Evolutionary conservation across 306 rosid species (phyloP).

Genomic region (Medicago lupulina): DNA sequence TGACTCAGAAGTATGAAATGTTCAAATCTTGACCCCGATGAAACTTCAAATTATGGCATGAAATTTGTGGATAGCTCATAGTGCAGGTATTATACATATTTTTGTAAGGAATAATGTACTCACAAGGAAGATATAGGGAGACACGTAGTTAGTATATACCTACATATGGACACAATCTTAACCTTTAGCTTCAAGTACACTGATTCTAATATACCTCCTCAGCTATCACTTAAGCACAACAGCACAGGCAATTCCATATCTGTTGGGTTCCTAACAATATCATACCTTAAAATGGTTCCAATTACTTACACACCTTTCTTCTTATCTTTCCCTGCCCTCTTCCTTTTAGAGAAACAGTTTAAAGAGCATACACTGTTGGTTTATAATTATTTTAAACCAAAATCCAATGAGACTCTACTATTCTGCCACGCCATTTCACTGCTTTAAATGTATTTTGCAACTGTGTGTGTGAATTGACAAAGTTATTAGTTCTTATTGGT

Average conservation of each 20-base stretch:
- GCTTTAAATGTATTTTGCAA: too few species aligned
- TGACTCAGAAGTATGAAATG: too few species aligned
- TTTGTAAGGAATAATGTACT: not conserved
- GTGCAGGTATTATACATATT: not conserved
- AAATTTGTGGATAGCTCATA: not conserved
- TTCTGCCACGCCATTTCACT: too few species aligned
- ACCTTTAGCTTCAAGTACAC: conserved; percentile 26
- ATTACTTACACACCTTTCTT: conserved; percentile 17
- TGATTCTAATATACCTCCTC: conserved; percentile 24
- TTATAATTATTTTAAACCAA: too few species aligned
- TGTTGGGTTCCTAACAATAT: not conserved
- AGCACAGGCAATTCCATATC: conserved; percentile 35
- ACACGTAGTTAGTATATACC: too few species aligned
- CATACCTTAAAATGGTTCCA: conserved; percentile 22
- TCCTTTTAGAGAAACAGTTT: not conserved
- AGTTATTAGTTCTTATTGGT: too few species aligned
- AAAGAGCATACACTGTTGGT: too few species aligned
- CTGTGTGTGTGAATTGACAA: too few species aligned
- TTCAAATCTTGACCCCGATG: too few species aligned
- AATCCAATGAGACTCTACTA: too few species aligned
- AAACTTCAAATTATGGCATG: too few species aligned
- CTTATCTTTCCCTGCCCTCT: conserved; percentile 15
- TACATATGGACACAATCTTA: conserved; percentile 19
- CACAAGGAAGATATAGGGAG: too few species aligned
- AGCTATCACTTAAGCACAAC: conserved; percentile 19